Percentiles rank a stretch among this genome's conserved stretches.
Evolutionary conservation across 768 basidiomycete species (phyloP).

Genomic region (Sporobolomyces phaffii): DNA sequence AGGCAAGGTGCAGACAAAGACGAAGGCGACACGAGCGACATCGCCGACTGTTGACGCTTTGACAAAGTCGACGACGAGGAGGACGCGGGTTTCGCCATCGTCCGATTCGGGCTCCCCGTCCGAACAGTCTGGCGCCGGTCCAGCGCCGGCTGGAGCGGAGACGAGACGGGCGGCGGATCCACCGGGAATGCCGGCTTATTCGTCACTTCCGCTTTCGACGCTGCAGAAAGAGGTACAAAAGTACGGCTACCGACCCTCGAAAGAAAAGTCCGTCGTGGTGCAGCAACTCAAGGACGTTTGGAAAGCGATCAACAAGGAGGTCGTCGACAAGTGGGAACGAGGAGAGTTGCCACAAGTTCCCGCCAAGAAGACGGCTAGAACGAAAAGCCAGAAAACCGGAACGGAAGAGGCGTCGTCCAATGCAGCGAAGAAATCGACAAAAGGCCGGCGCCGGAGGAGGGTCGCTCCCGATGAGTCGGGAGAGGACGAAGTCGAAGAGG

Average conservation of each 20-base stretch:
- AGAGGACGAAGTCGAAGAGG: neutral
- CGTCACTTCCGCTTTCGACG: neutral
- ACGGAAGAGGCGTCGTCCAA: neutral
- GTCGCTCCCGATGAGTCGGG: neutral
- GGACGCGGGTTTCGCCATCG: neutral
- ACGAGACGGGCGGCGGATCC: neutral
- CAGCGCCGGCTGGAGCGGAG: neutral
- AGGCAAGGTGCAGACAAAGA: too few species aligned
- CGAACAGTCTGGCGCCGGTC: neutral
- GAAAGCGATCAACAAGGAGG: constrained; percentile 22
- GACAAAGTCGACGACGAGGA: neutral
- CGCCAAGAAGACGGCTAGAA: neutral
- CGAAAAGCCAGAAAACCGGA: neutral
- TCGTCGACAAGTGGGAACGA: neutral
- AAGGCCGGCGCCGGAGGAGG: constrained; percentile 7
- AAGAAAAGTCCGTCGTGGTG: constrained; percentile 27
- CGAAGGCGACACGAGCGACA: neutral
- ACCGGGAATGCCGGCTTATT: constrained; percentile 16
- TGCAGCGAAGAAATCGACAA: neutral
- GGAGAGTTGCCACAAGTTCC: neutral
- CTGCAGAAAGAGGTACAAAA: constrained; percentile 26
- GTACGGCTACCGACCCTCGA: constrained; percentile 30
- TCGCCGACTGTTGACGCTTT: too few species aligned
- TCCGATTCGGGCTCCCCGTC: neutral
- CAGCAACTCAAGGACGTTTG: constrained; percentile 26